Evolutionary conservation across 2,329 filamentous ascomycete species (phyloP).

Genomic region (Dothideomycetes sp.): DNA sequence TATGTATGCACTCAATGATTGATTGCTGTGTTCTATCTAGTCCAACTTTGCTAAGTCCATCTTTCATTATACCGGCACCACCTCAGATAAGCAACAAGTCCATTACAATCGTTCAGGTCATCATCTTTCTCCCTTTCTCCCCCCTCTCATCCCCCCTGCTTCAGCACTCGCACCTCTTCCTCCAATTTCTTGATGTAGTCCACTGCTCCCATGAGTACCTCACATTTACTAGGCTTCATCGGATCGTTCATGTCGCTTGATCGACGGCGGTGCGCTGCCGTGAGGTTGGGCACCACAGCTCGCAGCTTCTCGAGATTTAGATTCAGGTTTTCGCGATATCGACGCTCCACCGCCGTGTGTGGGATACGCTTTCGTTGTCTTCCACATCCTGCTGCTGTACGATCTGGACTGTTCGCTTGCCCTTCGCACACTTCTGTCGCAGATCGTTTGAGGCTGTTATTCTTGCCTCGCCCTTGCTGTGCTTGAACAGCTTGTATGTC

Average conservation of each 20-base stretch:
- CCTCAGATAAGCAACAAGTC: background rate
- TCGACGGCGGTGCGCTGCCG: conserved; percentile 17
- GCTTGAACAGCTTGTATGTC: no score
- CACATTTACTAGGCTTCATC: conserved; percentile 29
- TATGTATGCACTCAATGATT: no score
- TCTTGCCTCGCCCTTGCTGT: no score
- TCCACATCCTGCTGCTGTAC: conserved; percentile 15
- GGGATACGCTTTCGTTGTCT: conserved; percentile 28
- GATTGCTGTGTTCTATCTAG: no score
- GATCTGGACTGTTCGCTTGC: background rate
- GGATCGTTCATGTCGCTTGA: conserved; percentile 15
- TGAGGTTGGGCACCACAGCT: conserved; percentile 24
- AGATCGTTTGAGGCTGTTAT: conserved; percentile 5
- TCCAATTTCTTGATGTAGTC: conserved; percentile 25
- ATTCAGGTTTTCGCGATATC: conserved; percentile 30
- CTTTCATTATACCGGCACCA: no score
- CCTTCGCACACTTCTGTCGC: background rate
- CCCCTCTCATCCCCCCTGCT: conserved; percentile 17
- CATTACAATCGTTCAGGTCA: background rate
- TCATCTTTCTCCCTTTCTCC: background rate
- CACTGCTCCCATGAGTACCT: conserved; percentile 27
- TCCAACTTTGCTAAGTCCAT: no score
- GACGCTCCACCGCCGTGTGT: conserved; percentile 27
- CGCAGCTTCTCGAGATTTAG: conserved; percentile 27
- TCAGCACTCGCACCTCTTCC: conserved; percentile 21